phyloP scores from a whole-genome alignment of 345 rosid genomes.

The Eucalyptus viminalis region DNA sequence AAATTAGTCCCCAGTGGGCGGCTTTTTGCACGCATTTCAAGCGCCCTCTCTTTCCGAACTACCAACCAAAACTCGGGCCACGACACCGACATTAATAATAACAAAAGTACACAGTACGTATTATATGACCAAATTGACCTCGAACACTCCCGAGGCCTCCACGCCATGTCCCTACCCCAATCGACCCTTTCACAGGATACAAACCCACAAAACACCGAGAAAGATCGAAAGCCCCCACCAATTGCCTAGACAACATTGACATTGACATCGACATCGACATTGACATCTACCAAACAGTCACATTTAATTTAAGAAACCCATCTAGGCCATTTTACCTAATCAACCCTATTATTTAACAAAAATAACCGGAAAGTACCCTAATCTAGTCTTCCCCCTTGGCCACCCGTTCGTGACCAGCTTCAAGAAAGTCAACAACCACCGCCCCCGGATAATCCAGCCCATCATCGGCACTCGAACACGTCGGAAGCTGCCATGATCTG shows the following conservation, averaged over 20 bases:
- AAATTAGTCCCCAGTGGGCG: not conserved
- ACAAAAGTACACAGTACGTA: not conserved
- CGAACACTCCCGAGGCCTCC: not conserved
- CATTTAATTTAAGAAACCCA: not conserved
- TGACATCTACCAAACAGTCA: not conserved
- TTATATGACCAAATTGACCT: not conserved
- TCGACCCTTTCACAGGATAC: not conserved
- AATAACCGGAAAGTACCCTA: not conserved
- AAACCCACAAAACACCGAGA: not conserved
- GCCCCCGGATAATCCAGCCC: not conserved
- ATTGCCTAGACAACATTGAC: not conserved
- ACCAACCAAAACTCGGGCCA: not conserved
- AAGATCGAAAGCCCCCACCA: not conserved
- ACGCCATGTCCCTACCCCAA: not conserved
- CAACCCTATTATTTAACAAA: not conserved
- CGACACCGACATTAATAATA: not conserved
- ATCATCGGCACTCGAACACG: not conserved
- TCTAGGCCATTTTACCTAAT: not conserved
- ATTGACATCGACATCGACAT: not conserved
- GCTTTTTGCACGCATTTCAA: not conserved
- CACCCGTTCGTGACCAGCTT: not conserved
- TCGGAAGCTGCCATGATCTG: slow-evolving; percentile 7
- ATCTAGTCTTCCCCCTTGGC: not conserved
- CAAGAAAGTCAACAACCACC: not conserved
- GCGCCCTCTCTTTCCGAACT: not conserved